A percentile compares a stretch with the other conserved stretches of the same genome.
Conservation (phyloP, 768 basidiomycete genomes). For the Xerocomellus chrysenteron region DNA sequence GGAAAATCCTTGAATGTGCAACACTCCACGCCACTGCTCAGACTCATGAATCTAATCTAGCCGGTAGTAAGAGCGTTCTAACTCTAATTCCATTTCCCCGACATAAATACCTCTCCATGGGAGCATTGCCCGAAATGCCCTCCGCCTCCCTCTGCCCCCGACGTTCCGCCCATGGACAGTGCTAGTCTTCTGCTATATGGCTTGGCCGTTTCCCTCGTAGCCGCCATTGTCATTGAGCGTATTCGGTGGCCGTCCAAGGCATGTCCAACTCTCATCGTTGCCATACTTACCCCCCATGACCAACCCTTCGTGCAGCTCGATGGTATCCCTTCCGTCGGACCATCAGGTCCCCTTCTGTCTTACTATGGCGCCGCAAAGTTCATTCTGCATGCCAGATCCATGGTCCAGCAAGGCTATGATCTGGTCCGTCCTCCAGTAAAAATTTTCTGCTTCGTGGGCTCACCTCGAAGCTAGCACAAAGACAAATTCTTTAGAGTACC, state of each 20-base stretch:
- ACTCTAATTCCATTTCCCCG: constrained; percentile 31
- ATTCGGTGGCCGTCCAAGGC: constrained; percentile 29
- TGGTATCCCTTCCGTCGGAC: constrained; percentile 37
- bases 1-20: constrained; percentile 13
- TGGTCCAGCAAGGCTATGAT: constrained; percentile 39
- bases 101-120: constrained; percentile 35
- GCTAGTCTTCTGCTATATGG: constrained; percentile 20
- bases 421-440: constrained; percentile 22
- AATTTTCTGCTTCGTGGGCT: constrained; percentile 7
- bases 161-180: constrained; percentile 28
- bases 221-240: constrained; percentile 15
- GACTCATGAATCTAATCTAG: constrained; percentile 30
- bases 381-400: constrained; percentile 29
- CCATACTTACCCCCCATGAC: not conserved
- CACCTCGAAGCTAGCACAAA: constrained; percentile 27
- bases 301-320: constrained; percentile 21
- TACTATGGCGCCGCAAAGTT: constrained; percentile 33
- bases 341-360: constrained; percentile 35
- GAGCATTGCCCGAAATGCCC: constrained; percentile 27
- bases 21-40: constrained; percentile 23
- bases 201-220: constrained; percentile 15
- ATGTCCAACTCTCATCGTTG: not conserved
- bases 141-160: constrained; percentile 21
- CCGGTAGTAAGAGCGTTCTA: constrained; percentile 19
- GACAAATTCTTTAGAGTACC: constrained; percentile 44